Base-by-base conservation (phyloP, 2,329 filamentous ascomycete genomes). In the Aspergillus sclerotialis region DNA sequence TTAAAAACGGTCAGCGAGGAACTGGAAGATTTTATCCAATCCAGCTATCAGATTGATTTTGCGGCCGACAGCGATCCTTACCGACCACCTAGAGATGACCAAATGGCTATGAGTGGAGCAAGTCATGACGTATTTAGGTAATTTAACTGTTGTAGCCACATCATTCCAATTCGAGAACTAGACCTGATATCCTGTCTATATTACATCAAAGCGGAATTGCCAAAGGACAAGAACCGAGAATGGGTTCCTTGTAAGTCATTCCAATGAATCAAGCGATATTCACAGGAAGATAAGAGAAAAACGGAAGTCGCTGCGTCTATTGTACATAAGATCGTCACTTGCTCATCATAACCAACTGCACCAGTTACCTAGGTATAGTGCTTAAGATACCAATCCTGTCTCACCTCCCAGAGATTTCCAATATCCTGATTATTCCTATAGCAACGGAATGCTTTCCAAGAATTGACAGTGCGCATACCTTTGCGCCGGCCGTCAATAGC, bases 1-100 rank as follows among this genome's bases (percentile, higher is more conserved):
- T 68, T 98, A 36, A 94, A 93, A 67, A 95, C 88, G 2, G 86
- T 95, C 3, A 94, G 87, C 43, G 89, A 96, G 58, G 92, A 96
- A 65, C 67, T 96, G 37, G 92, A 96, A 60, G 92, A 96, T 48
- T 96, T 96, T 61, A 82, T 94, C 17, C 87, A 94, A 50, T 82
- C 88, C 16, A 95, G 88, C 52, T 72, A 83, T 45, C 82, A 85
- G 0, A 88, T 92, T 11, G 89, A 94, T 57, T 61, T 64, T 39
- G 54, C 52, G 25, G 46, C 45, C 21, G 55, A 61, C 40, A 50
- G 49, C 14, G 55, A 55, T 39, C 42, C 49, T 19, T 41, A 31
- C 28, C 47, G 44, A 32, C 30, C 38, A 7, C 39, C 39, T 27
- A 44, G 40, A 37, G 45, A 48, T 12, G 46, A 49, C 26, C 35